Percentiles rank a stretch among this genome's conserved stretches.
These are phyloP conservation scores for Fusarium secorum DNA, from an alignment of 2,329 filamentous ascomycete genomes.

Conservation along the genomic window DNA sequence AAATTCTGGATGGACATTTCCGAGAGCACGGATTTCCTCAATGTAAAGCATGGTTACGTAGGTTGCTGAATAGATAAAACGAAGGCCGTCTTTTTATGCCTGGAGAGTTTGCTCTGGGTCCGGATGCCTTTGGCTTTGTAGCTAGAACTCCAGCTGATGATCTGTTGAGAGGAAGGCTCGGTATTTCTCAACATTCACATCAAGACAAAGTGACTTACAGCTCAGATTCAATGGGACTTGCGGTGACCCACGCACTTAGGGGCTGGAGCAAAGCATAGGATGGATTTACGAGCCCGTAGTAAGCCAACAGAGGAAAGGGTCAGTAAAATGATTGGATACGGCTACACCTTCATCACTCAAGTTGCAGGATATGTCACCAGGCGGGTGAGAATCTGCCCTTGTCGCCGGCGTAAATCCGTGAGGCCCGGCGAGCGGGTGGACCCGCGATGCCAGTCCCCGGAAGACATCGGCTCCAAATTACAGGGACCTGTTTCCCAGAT, in stretches of 20 bases:
- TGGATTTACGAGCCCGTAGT: background rate
- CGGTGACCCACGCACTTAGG: background rate
- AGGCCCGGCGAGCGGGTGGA: conserved; percentile 1
- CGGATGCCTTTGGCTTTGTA: background rate
- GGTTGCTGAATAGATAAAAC: background rate
- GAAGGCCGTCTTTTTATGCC: background rate
- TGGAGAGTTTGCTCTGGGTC: background rate
- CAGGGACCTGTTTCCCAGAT: conserved; percentile 12
- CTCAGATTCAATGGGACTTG: background rate
- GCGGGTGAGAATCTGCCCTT: conserved; percentile 4
- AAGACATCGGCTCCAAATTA: conserved; percentile 12
- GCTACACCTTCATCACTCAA: background rate
- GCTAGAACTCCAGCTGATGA: background rate
- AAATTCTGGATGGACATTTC: conserved; percentile 30
- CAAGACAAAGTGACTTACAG: background rate
- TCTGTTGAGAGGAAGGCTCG: background rate
- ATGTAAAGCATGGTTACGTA: conserved; percentile 36
- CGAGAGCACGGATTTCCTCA: conserved; percentile 37
- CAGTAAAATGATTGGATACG: conserved; percentile 3
- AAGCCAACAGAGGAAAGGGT: background rate
- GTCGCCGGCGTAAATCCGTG: conserved; percentile 20
- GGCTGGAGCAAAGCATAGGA: background rate
- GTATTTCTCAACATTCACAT: background rate
- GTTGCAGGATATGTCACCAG: background rate
- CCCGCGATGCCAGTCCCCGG: conserved; percentile 5